Evolutionary conservation across 805 yeast species (phyloP).

Genomic region (Barnettozyma salicaria): DNA sequence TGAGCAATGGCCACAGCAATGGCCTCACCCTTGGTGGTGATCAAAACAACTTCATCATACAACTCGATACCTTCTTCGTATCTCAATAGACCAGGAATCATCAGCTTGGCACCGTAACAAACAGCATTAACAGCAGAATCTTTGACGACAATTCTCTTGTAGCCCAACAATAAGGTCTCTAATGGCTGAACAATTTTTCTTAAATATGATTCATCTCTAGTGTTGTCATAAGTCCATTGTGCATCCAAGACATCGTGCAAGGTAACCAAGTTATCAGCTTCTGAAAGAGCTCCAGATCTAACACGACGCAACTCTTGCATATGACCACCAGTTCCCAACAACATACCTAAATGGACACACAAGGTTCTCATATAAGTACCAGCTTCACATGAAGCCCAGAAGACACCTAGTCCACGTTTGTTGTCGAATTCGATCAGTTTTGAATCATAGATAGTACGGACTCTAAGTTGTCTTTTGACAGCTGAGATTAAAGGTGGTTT

Average conservation of each 20-base stretch:
- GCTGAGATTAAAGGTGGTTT: constrained; percentile 99
- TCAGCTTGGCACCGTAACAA: constrained; percentile 97
- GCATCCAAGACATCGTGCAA: constrained; percentile 97
- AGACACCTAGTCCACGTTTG: constrained; percentile 94
- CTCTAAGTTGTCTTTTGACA: constrained; percentile 97
- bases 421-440: constrained; percentile 94
- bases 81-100: constrained; percentile 97
- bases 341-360: constrained; percentile 98
- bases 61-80: constrained; percentile 97
- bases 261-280: constrained; percentile 87
- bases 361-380: constrained; percentile 99
- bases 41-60: constrained; percentile 94
- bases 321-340: constrained; percentile 98
- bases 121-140: constrained; percentile 97
- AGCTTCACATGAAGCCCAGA: constrained; percentile 99
- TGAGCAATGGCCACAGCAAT: constrained; percentile 98
- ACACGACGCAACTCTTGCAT: constrained; percentile 99
- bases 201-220: constrained; percentile 92
- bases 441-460: constrained; percentile 95
- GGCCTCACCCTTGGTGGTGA: constrained; percentile 99
- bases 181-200: constrained; percentile 92
- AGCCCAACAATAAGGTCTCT: constrained; percentile 88
- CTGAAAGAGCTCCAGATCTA: constrained; percentile 92
- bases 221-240: constrained; percentile 95
- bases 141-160: constrained; percentile 92